Percentiles rank a stretch among this genome's conserved stretches.
These are phyloP conservation scores for Tothia fuscella DNA, from an alignment of 2,329 filamentous ascomycete genomes.

Conservation along the genomic window DNA sequence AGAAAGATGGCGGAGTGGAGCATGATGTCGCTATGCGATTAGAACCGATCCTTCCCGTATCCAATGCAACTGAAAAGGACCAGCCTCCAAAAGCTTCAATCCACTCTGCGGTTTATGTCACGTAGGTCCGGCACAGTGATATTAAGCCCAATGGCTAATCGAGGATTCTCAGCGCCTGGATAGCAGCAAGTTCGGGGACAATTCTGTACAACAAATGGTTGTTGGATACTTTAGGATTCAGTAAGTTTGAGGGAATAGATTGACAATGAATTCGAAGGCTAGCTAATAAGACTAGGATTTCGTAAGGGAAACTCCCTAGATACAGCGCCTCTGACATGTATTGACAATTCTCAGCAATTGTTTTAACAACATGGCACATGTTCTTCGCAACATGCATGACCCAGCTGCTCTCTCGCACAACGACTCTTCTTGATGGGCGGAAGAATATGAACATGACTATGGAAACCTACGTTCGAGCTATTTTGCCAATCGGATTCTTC, in stretches of 20 bases:
- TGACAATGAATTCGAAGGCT: neutral
- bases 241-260: neutral
- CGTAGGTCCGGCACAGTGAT: neutral
- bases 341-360: constrained; percentile 6
- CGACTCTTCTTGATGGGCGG: constrained; percentile 78
- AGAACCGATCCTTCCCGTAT: neutral
- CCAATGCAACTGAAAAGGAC: neutral
- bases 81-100: neutral
- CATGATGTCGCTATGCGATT: no score
- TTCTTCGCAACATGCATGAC: constrained; percentile 89
- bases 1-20: no score
- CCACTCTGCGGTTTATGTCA: constrained; percentile 7
- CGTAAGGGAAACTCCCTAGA: constrained; percentile 3
- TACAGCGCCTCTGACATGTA: neutral
- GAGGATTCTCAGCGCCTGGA: constrained; percentile 7
- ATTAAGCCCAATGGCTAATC: neutral
- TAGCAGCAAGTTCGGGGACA: constrained; percentile 7
- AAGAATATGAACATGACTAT: constrained; percentile 97
- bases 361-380: constrained; percentile 79
- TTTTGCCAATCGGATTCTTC: constrained; percentile 88
- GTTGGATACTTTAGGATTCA: constrained; percentile 7
- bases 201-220: constrained; percentile 11
- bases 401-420: constrained; percentile 83
- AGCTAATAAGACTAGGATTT: neutral
- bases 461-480: constrained; percentile 81